These are phyloP conservation scores for Cyclaneusma minus DNA, from an alignment of 2,329 filamentous ascomycete genomes.

Conservation along the genomic window DNA sequence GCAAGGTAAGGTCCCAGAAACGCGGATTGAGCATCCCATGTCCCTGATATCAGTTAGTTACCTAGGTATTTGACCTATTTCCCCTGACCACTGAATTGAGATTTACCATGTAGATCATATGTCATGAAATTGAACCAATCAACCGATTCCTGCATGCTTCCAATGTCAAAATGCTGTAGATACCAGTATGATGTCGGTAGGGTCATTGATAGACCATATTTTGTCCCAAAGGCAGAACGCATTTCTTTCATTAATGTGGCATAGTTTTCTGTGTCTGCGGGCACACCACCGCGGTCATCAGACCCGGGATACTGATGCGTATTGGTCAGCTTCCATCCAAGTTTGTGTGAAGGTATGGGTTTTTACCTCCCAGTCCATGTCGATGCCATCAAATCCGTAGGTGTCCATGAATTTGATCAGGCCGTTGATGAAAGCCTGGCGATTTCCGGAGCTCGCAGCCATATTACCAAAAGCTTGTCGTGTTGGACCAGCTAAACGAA, in stretches of 20 bases:
- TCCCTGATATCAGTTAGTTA: conserved; percentile 9
- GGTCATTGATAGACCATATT: background rate
- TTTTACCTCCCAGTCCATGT: too few species aligned
- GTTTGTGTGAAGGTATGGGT: too few species aligned
- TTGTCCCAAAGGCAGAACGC: background rate
- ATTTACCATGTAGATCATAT: conserved; percentile 21
- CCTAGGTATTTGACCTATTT: conserved; percentile 10
- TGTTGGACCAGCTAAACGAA: too few species aligned
- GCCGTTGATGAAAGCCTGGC: conserved; percentile 19
- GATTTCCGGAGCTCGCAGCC: conserved; percentile 12
- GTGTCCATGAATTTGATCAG: conserved; percentile 22
- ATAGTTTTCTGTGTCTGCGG: conserved; percentile 20
- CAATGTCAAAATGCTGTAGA: conserved; percentile 17
- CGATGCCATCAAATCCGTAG: too few species aligned
- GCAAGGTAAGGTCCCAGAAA: too few species aligned
- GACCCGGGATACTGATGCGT: conserved; percentile 21
- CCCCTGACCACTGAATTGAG: conserved; percentile 14
- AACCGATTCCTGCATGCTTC: conserved; percentile 11
- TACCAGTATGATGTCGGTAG: conserved; percentile 16
- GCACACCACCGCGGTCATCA: conserved; percentile 17
- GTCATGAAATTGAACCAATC: conserved; percentile 21
- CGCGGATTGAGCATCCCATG: too few species aligned
- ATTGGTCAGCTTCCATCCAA: too few species aligned
- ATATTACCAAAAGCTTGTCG: conserved; percentile 22
- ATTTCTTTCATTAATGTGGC: conserved; percentile 9